Evolutionary conservation across 495 filamentous ascomycete species (phyloP).

Genomic region (Hyphodiscus hymeniophilus): DNA sequence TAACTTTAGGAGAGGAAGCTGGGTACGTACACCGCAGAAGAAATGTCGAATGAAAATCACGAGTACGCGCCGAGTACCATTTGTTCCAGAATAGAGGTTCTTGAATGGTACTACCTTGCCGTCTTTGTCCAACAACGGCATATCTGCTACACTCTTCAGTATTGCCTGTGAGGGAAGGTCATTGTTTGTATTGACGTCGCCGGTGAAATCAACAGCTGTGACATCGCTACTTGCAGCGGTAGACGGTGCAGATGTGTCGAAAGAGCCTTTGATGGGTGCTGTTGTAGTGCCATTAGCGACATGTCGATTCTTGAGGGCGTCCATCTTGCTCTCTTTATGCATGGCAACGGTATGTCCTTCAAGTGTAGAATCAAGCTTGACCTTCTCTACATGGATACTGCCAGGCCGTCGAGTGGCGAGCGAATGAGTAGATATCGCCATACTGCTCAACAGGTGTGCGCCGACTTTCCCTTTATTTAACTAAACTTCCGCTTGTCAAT

Average conservation of each 20-base stretch:
- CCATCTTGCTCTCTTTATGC: no score
- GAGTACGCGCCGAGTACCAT: slow-evolving; percentile 48
- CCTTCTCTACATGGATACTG: no score
- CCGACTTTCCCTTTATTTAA: no score
- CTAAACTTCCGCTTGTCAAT: no score
- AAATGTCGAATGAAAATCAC: slow-evolving; percentile 84
- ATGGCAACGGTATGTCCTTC: no score
- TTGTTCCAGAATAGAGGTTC: slow-evolving; percentile 53
- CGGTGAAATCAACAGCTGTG: slow-evolving; percentile 28
- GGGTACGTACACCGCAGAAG: slow-evolving; percentile 69
- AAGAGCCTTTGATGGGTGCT: no score
- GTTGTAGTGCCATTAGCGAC: no score
- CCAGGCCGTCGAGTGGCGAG: no score
- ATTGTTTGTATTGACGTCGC: slow-evolving; percentile 40
- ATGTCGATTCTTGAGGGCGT: no score
- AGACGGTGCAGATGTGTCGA: not conserved
- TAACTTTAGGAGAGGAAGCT: not conserved
- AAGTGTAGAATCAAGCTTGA: no score
- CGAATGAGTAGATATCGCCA: no score
- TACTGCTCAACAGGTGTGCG: no score
- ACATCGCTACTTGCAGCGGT: slow-evolving; percentile 5
- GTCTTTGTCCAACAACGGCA: slow-evolving; percentile 55
- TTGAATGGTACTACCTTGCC: slow-evolving; percentile 58
- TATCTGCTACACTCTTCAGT: slow-evolving; percentile 42
- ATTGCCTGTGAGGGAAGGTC: slow-evolving; percentile 41